Conservation (phyloP, 2,329 filamentous ascomycete genomes). For the Neoscytalidium dimidiatum region DNA sequence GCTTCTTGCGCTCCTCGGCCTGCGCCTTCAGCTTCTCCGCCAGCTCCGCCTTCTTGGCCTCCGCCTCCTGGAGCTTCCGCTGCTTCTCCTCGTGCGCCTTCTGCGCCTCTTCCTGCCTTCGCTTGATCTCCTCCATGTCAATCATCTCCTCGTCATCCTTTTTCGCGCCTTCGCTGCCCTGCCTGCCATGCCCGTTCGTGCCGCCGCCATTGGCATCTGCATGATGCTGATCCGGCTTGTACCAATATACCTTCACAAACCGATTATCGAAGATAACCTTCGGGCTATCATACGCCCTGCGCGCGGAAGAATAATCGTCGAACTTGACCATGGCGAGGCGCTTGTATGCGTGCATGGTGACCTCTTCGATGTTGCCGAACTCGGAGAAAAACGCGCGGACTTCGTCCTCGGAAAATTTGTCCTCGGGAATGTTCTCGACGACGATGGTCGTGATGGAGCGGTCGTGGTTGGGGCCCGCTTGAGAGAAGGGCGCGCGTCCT, state of each 20-base stretch:
- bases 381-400: constrained; percentile 70
- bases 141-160: constrained; percentile 54
- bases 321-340: constrained; percentile 71
- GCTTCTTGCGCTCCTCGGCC: constrained; percentile 63
- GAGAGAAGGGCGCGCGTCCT: constrained; percentile 60
- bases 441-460: constrained; percentile 68
- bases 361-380: constrained; percentile 66
- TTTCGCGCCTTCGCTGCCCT: constrained; percentile 21
- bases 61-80: constrained; percentile 63
- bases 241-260: constrained; percentile 84
- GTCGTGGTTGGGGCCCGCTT: constrained; percentile 64
- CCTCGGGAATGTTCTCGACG: constrained; percentile 75
- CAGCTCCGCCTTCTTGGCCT: constrained; percentile 63
- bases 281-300: constrained; percentile 72
- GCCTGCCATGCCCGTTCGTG: constrained; percentile 9
- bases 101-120: constrained; percentile 72
- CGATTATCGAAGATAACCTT: constrained; percentile 83
- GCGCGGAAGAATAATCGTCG: constrained; percentile 65
- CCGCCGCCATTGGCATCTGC: constrained; percentile 24
- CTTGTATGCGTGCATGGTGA: constrained; percentile 68
- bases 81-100: constrained; percentile 66
- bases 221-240: constrained; percentile 51
- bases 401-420: constrained; percentile 65
- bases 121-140: constrained; percentile 69
- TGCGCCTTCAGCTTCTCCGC: constrained; percentile 66